Evolutionary conservation across 129 eudicot genomes (phyloP).

Genomic region (Ambrosia trifida): DNA sequence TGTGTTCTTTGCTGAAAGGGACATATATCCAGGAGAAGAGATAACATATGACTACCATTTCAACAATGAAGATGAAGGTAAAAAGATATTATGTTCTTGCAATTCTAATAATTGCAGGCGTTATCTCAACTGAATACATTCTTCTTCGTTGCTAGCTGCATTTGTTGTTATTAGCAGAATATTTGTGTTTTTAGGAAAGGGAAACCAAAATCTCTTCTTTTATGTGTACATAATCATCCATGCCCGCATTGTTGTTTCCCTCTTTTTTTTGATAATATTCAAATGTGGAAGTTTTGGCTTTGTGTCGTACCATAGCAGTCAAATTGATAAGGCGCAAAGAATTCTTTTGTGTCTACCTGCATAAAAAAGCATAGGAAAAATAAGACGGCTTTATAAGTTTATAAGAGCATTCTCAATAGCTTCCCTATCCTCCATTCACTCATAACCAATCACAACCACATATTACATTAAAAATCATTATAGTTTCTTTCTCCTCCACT

Average conservation of each 20-base stretch:
- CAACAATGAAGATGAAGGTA: constrained; percentile 79
- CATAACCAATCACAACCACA: too few relatives aligned
- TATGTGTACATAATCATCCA: not conserved
- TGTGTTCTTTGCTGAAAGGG: constrained; percentile 76
- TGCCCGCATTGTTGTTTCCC: not conserved
- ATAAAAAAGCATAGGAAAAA: not conserved
- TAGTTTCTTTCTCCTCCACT: too few relatives aligned
- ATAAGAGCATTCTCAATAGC: too few relatives aligned
- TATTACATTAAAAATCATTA: too few relatives aligned
- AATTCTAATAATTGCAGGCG: constrained; percentile 70
- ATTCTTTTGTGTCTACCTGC: not conserved
- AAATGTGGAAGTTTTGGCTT: not conserved
- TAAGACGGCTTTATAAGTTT: too few relatives aligned
- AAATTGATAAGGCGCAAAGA: not conserved
- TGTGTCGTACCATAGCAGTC: not conserved
- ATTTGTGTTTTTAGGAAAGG: not conserved
- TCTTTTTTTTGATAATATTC: not conserved
- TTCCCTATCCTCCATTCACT: too few relatives aligned
- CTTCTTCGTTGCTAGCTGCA: not conserved
- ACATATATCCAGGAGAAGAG: constrained; percentile 89
- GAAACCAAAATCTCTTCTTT: not conserved
- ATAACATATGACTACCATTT: constrained; percentile 85
- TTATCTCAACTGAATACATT: constrained; percentile 47
- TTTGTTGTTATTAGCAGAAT: not conserved
- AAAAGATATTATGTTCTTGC: constrained; percentile 73